These are phyloP conservation scores for Botrytis galanthina DNA, from an alignment of 2,329 filamentous ascomycete genomes.

Conservation along the genomic window DNA sequence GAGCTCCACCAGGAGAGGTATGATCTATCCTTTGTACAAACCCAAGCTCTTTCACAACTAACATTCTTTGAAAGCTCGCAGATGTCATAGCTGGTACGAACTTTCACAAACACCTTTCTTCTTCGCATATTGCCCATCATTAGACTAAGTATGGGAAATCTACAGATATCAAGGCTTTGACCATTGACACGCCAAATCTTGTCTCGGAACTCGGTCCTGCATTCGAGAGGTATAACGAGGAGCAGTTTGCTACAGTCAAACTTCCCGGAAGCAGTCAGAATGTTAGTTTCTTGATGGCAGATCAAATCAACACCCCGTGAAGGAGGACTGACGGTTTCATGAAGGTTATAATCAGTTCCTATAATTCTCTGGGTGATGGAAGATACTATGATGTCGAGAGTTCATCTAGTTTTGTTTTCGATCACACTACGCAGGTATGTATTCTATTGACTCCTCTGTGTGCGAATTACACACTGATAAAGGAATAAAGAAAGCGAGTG, in stretches of 20 bases:
- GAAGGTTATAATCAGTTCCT: constrained; percentile 75
- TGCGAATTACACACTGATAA: neutral
- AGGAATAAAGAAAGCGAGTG: constrained; percentile 68
- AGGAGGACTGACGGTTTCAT: constrained; percentile 25
- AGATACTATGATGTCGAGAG: constrained; percentile 90
- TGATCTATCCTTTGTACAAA: constrained; percentile 27
- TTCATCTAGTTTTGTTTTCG: constrained; percentile 83
- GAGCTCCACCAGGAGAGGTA: constrained; percentile 96
- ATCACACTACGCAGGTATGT: constrained; percentile 73
- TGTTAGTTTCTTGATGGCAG: constrained; percentile 47
- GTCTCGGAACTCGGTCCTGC: constrained; percentile 74
- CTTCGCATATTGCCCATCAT: neutral
- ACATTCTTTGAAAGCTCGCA: constrained; percentile 60
- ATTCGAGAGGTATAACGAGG: constrained; percentile 93
- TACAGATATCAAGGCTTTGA: constrained; percentile 85
- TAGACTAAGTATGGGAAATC: neutral
- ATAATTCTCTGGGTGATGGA: constrained; percentile 77
- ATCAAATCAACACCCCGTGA: neutral
- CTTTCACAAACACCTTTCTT: neutral
- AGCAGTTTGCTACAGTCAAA: constrained; percentile 86
- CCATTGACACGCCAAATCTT: constrained; percentile 65
- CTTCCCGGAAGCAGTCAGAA: constrained; percentile 80
- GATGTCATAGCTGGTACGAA: constrained; percentile 80
- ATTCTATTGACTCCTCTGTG: neutral
- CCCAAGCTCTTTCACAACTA: constrained; percentile 27